These are phyloP conservation scores for Colletotrichum endophyticum DNA, from an alignment of 2,329 filamentous ascomycete species.

Conservation along the genomic window DNA sequence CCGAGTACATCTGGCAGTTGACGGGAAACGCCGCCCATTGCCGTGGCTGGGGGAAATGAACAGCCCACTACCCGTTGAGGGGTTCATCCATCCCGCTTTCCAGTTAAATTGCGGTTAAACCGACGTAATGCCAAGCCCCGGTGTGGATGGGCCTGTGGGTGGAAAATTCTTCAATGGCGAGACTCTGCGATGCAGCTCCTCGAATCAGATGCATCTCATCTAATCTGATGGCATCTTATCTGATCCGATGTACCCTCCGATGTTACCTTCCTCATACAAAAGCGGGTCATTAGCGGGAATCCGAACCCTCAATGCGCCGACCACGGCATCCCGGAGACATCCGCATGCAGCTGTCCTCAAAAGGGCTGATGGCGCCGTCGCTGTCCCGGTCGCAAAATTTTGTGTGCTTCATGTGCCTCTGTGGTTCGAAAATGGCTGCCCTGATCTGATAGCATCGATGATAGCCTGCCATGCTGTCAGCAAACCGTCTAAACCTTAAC, in stretches of 20 bases:
- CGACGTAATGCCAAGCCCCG: conserved; percentile 3
- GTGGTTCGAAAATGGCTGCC: neutral
- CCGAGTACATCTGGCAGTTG: neutral
- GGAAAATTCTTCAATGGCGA: neutral
- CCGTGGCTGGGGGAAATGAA: neutral
- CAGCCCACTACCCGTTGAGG: neutral
- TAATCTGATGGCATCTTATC: conserved; percentile 19
- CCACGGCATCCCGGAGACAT: neutral
- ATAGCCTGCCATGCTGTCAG: neutral
- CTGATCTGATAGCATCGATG: neutral
- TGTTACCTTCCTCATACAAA: neutral
- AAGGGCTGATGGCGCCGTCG: neutral
- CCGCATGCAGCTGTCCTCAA: neutral
- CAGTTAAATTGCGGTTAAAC: neutral
- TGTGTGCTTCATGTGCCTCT: neutral
- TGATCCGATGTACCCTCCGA: conserved; percentile 4
- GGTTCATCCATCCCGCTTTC: neutral
- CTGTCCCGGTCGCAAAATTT: neutral
- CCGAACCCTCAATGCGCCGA: neutral
- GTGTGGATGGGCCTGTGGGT: neutral
- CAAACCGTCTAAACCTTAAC: neutral
- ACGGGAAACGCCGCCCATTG: neutral
- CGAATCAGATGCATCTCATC: conserved; percentile 1
- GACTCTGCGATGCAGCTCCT: neutral
- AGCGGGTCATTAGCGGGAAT: neutral